These are phyloP conservation scores for Dactylellina cionopaga DNA, from an alignment of 2,329 filamentous ascomycete species.

Conservation along the genomic window DNA sequence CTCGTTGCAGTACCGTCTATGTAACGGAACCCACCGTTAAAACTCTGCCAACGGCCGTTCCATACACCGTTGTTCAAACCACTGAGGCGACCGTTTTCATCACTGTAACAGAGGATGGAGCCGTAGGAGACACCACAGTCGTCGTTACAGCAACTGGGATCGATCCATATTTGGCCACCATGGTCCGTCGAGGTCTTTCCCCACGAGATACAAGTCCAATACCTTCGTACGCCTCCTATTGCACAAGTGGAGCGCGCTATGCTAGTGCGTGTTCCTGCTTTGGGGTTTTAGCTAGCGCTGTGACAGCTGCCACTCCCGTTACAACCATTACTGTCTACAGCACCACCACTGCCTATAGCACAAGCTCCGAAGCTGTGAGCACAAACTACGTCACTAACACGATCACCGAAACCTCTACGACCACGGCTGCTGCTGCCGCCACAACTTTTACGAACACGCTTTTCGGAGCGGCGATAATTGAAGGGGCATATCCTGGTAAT, in stretches of 20 bases:
- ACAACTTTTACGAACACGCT: neutral
- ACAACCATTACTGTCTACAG: neutral
- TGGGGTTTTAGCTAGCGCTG: neutral
- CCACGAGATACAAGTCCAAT: neutral
- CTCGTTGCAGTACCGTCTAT: neutral
- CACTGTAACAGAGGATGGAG: too few relatives aligned
- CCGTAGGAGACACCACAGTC: too few relatives aligned
- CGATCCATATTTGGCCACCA: too few relatives aligned
- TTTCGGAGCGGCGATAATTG: neutral
- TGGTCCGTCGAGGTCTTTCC: too few relatives aligned
- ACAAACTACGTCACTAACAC: neutral
- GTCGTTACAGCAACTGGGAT: too few relatives aligned
- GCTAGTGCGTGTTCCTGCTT: slow-evolving; percentile 1
- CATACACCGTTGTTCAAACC: too few relatives aligned
- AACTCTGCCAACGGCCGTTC: neutral
- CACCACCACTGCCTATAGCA: neutral
- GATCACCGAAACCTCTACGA: neutral
- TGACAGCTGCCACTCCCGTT: neutral
- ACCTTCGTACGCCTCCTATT: neutral
- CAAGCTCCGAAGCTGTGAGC: neutral
- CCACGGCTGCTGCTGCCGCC: neutral
- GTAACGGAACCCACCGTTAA: neutral
- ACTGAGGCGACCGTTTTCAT: too few relatives aligned
- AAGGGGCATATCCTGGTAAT: too few relatives aligned
- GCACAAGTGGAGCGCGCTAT: slow-evolving; percentile 1